Evolutionary conservation across 2,329 filamentous ascomycete species (phyloP).

Genomic region (Sordariomycetes sp.): DNA sequence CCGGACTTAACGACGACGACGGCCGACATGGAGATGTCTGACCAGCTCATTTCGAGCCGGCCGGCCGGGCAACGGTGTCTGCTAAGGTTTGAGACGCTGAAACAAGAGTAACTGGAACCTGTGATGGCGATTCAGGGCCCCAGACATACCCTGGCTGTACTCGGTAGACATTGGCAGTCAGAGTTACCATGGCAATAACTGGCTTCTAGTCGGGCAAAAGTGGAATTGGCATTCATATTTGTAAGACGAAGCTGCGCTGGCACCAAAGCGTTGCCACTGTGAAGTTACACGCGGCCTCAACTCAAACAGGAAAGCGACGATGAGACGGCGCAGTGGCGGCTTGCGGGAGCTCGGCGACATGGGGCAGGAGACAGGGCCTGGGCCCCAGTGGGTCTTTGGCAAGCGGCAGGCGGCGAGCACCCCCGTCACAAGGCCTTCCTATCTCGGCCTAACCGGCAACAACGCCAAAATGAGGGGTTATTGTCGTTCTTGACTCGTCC

Average conservation of each 20-base stretch:
- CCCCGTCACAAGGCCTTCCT: no score
- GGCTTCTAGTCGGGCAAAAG: not conserved
- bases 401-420: no score
- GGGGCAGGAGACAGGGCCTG: not conserved
- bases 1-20: constrained; percentile 42
- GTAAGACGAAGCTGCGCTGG: not conserved
- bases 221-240: not conserved
- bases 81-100: constrained; percentile 31
- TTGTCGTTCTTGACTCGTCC: no score
- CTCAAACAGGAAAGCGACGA: not conserved
- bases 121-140: not conserved
- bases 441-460: no score
- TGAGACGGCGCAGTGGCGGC: not conserved
- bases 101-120: not conserved
- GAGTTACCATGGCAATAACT: no score
- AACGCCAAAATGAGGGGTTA: no score
- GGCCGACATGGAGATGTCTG: constrained; percentile 51
- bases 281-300: not conserved
- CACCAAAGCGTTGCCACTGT: not conserved
- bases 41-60: constrained; percentile 57
- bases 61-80: constrained; percentile 49
- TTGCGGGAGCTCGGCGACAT: not conserved
- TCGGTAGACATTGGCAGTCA: no score
- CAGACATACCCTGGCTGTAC: no score
- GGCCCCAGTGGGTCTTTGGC: no score